These are phyloP conservation scores for Harrya chromipes DNA, from an alignment of 768 basidiomycete species.

Conservation along the genomic window DNA sequence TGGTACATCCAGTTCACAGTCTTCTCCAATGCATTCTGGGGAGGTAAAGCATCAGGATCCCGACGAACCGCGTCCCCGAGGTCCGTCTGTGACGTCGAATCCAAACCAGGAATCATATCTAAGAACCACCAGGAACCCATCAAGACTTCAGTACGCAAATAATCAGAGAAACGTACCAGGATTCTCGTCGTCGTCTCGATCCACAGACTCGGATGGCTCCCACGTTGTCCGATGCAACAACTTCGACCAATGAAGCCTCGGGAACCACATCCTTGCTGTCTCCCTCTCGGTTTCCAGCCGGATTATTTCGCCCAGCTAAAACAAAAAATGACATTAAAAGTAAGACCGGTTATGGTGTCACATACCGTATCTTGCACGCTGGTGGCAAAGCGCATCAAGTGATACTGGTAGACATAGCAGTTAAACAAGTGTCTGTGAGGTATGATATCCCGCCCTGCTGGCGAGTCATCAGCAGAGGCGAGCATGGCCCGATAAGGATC, in stretches of 20 bases:
- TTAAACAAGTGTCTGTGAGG: constrained; percentile 72
- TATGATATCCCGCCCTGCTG: constrained; percentile 39
- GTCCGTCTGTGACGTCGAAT: constrained; percentile 41
- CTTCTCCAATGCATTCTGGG: constrained; percentile 54
- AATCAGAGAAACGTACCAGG: constrained; percentile 38
- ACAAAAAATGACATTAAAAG: neutral
- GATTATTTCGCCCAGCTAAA: constrained; percentile 56
- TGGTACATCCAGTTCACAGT: constrained; percentile 46
- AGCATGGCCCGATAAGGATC: constrained; percentile 61
- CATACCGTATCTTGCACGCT: constrained; percentile 36
- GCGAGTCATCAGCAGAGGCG: constrained; percentile 32
- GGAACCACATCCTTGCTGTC: constrained; percentile 54
- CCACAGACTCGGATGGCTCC: constrained; percentile 43
- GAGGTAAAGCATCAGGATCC: constrained; percentile 76
- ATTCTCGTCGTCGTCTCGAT: constrained; percentile 64
- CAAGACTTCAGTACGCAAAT: neutral
- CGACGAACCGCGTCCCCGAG: constrained; percentile 55
- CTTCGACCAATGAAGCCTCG: constrained; percentile 32
- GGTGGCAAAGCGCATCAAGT: constrained; percentile 39
- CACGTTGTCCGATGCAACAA: constrained; percentile 44
- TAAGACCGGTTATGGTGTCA: neutral
- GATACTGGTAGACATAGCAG: constrained; percentile 69
- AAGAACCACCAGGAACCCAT: neutral
- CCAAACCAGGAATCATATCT: constrained; percentile 59
- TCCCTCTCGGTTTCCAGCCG: constrained; percentile 49